A percentile compares a stretch with the other conserved stretches of the same genome.
These are phyloP conservation scores for Aspergillus fijiensis DNA, from an alignment of 2,329 filamentous ascomycete genomes.

Conservation along the genomic window DNA sequence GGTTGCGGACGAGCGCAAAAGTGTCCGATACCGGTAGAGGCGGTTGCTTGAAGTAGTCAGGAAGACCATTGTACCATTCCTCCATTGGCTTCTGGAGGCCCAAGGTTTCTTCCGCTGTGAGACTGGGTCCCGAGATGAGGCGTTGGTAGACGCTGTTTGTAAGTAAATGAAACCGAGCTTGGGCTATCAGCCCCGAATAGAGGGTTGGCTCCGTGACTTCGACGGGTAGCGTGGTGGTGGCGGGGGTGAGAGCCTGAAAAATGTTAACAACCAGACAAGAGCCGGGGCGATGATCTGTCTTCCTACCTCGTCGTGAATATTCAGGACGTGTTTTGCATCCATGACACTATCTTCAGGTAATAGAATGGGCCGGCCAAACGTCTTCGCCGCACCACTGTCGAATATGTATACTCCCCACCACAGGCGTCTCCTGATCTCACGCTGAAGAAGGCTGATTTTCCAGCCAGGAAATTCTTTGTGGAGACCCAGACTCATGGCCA, in stretches of 20 bases:
- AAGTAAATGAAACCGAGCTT: constrained; percentile 44
- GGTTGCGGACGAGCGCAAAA: constrained; percentile 40
- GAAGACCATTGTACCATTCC: constrained; percentile 44
- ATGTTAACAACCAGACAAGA: neutral
- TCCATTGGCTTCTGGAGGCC: constrained; percentile 44
- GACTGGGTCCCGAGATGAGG: constrained; percentile 44
- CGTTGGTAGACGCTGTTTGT: constrained; percentile 48
- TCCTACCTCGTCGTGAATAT: constrained; percentile 44
- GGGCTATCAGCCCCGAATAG: constrained; percentile 46
- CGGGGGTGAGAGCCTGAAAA: constrained; percentile 34
- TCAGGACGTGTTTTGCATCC: constrained; percentile 46
- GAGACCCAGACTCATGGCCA: constrained; percentile 52
- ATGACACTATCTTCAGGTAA: constrained; percentile 47
- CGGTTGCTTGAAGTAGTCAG: constrained; percentile 41
- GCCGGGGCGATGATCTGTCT: neutral
- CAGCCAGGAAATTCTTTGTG: constrained; percentile 52
- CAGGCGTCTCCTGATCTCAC: constrained; percentile 42
- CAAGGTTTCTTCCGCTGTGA: constrained; percentile 43
- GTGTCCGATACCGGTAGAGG: constrained; percentile 36
- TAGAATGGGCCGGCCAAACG: constrained; percentile 50
- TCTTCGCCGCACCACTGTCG: constrained; percentile 52
- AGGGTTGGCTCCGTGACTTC: constrained; percentile 42
- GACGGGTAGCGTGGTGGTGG: constrained; percentile 37
- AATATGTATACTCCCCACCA: constrained; percentile 50
- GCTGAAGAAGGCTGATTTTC: constrained; percentile 46